These are phyloP conservation scores for Trypanosoma scelopori DNA, from an alignment of 208 protist genomes.

Conservation along the genomic window DNA sequence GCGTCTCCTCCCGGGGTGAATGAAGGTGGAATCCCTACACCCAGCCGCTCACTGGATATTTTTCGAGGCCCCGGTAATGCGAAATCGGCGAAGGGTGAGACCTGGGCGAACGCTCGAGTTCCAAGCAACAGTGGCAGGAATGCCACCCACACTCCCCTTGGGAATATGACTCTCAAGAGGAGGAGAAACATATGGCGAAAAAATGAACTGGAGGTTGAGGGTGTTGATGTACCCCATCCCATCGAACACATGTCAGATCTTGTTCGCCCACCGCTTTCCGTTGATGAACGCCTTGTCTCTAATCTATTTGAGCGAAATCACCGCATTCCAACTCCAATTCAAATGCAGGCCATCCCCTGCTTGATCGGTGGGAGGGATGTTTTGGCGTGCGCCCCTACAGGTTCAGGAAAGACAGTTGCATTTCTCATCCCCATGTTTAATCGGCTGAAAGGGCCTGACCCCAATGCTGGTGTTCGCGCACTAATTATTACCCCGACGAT, in stretches of 20 bases:
- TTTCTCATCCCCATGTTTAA: constrained; percentile 95
- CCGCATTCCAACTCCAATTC: constrained; percentile 94
- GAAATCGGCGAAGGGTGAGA: neutral
- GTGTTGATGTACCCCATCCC: constrained; percentile 72
- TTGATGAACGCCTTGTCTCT: constrained; percentile 69
- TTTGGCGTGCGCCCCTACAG: constrained; percentile 87
- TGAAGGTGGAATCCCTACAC: constrained; percentile 32
- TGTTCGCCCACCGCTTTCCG: constrained; percentile 74
- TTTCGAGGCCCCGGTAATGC: constrained; percentile 31
- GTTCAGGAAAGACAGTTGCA: constrained; percentile 95
- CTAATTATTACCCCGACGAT: constrained; percentile 96
- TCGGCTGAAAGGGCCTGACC: constrained; percentile 74
- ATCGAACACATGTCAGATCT: constrained; percentile 87
- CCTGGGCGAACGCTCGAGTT: neutral
- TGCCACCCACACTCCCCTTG: constrained; percentile 45
- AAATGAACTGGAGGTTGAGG: constrained; percentile 74
- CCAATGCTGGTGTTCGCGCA: constrained; percentile 84
- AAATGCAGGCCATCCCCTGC: constrained; percentile 96
- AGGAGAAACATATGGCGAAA: constrained; percentile 83
- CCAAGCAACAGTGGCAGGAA: neutral
- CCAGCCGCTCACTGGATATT: constrained; percentile 53
- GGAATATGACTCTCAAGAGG: constrained; percentile 72
- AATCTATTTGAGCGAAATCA: constrained; percentile 88
- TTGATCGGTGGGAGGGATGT: constrained; percentile 90
- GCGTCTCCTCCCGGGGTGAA: constrained; percentile 15